Base-by-base conservation (phyloP, 31 red algal species). In the Porphyra umbilicalis region DNA sequence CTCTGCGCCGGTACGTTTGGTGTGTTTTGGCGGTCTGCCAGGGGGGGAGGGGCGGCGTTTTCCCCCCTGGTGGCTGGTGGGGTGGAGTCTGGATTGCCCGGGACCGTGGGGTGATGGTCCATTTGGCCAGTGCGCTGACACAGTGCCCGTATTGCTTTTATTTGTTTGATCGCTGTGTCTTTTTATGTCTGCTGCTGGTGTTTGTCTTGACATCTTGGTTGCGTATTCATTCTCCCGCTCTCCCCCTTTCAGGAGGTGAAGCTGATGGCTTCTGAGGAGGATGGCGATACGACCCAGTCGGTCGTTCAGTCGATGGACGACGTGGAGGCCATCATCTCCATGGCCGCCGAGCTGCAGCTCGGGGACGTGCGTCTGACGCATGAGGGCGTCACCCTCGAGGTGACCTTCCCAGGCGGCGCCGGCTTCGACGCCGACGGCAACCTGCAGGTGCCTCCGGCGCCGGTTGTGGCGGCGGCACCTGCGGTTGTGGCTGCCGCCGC, bases 351-450 rank as follows among this genome's bases (percentile, higher is more conserved):
- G 39, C 85, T 88, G 35, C 79, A 93, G 35, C 25, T 93, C 33
- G n/a, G 35, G 33, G 90, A 93, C 83, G 35, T 93, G 29, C 90
- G 85, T n/a, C 35, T 93, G 71, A 46, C 33, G 57, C 77, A 93
- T 38, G 67, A 85, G 36, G 90, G 90, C 67, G 86, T 93, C 20
- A 38, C 77, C 71, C 79, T 93, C 0, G 86, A 93, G 86, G 78
- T 93, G 35, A 46, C 85, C 68, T 67, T 85, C 18, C 36, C 40
- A 10, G 86, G 90, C 35, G 90, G 90, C 25, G 18, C 31, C 25
- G 90, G 90, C 40, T 93, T 93, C 79, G 85, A 88, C 31, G 15
- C 34, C 15, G 82, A 85, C 38, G 90, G 85, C 67, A 85, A 81
- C 75, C 36, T 88, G 71, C 77, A 35, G 77, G 77, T 35, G 77